Evolutionary conservation across 495 filamentous ascomycete species (phyloP), one percentile per base, ranked within the genome.

Genomic region (Glutinoglossum americanum): DNA sequence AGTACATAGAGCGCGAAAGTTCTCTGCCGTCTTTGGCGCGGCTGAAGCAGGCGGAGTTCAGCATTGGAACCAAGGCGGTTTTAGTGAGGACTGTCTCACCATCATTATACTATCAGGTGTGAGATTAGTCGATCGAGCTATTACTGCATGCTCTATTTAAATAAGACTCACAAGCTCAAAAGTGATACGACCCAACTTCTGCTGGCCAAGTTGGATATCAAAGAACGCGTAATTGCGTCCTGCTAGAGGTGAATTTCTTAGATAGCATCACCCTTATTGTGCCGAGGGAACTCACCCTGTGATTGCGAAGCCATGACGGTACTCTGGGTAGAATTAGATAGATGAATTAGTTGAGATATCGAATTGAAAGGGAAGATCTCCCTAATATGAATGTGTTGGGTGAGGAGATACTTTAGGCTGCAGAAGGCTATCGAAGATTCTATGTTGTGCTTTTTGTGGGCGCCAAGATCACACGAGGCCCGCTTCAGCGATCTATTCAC

Each of bases 1-100:
- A n/a, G 87, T 96, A 77, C 92, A 97, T 54, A 99, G 82, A 60
- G 82, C 80, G 70, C 87, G 87, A 79, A 99, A 99, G 78, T 97
- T 99, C 68, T 85, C 80, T 62, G 84, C 84, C 37, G 92, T 97
- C 75, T 89, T 95, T 67, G 92, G 93, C 51, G 93, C 87, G 56
- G 94, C 75, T 84, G 60, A 53, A 45, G 21, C 3, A 35, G 27
- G 32, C 23, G 26, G 0, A 21, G 13, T n/a, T 58, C 27, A 45
- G 39, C 5, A 23, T 27, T 54, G 21, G 39, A 53, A 33, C 41
- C 28, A 45, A 32, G 41, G 54, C 64, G 25, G 19, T 32, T 55
- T 17, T 3, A 17, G 49, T 21, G 23, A 1, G 39, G 26, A 28
- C 19, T 27, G 39, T 61, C 70, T 62, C 71, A 82, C 79, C 72